These are phyloP conservation scores for Cyberlindnera samutprakarnensis DNA, from an alignment of 805 yeast species.

Conservation along the genomic window DNA sequence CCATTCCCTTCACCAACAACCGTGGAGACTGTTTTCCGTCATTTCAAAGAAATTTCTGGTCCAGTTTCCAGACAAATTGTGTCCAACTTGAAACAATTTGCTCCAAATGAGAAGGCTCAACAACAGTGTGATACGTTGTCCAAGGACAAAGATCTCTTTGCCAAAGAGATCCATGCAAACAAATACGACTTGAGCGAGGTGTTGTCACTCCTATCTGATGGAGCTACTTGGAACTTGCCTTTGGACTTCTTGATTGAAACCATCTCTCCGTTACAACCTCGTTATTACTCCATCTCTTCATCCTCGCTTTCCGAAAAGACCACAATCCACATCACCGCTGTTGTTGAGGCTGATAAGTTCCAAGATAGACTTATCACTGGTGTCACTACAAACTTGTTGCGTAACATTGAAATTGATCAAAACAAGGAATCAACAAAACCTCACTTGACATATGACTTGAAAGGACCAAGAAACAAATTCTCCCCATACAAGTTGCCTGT, in stretches of 20 bases:
- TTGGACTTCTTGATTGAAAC: conserved; percentile 79
- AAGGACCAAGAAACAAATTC: conserved; percentile 72
- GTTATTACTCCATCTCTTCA: conserved; percentile 94
- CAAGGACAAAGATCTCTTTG: conserved; percentile 62
- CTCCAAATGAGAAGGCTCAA: conserved; percentile 54
- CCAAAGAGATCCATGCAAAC: conserved; percentile 50
- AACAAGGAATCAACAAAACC: conserved; percentile 39
- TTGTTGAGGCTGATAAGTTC: conserved; percentile 53
- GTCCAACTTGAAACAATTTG: conserved; percentile 66
- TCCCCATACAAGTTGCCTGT: conserved; percentile 62
- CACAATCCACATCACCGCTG: conserved; percentile 79
- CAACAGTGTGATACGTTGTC: conserved; percentile 42
- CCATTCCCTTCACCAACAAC: conserved; percentile 81
- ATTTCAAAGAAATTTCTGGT: conserved; percentile 87
- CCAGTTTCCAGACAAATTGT: conserved; percentile 87
- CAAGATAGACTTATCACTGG: conserved; percentile 41
- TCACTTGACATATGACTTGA: conserved; percentile 55
- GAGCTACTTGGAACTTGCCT: conserved; percentile 75
- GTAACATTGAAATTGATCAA: conserved; percentile 57
- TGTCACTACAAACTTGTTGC: conserved; percentile 84
- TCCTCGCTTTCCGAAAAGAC: conserved; percentile 74
- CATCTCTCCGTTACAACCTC: conserved; percentile 77
- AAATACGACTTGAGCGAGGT: conserved; percentile 73
- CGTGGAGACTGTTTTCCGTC: conserved; percentile 77
- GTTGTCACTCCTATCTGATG: conserved; percentile 51